Evolutionary conservation across 805 yeast species (phyloP), one percentile per base, ranked within the genome.

Genomic region (Suhomyces xylopsoci): DNA sequence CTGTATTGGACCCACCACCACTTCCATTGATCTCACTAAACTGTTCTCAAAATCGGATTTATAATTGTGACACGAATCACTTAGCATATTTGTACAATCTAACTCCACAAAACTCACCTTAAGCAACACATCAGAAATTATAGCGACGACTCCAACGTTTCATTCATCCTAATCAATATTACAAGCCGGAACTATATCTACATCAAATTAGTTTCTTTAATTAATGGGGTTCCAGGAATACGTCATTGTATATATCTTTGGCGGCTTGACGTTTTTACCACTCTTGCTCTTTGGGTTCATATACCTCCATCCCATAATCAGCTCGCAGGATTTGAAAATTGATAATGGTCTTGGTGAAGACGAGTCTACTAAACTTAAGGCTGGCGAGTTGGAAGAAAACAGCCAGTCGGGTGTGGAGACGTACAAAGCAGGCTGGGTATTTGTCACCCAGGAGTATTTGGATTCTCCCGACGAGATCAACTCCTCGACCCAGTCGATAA

Each of bases 211-310:
- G 22, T 4, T 20, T 4, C 4, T 20, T 20, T 20, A 3, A 20
- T 38, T 19, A 17, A 38, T 26, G 49, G 46, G 28, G 24, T 40
- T 38, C 3, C 42, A n/a, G 42, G 42, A 38, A 38, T 68, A 76
- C 43, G 40, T 84, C 0, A 58, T 73, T 17, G 72, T 79, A 0
- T 90, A 90, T 63, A 48, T 90, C 1, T 44, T 88, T 2, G 97
- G 97, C 6, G 97, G 97, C 0, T 48, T 90, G 7, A 90, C 97
- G 0, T 82, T 92, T 56, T 67, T 90, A 20, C 97, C 96, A 1
- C 54, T 85, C 36, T 52, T 81, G 1, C 36, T 83, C 0, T 28
- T 77, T 2, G 60, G 64, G 1, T 64, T 78, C 32, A 54, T 80
- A 17, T 80, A 67, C 57, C 58, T 75, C 36, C 70, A 77, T 47